Base-by-base conservation (phyloP, 139 green algal species). In the Picochlorum sp. region DNA sequence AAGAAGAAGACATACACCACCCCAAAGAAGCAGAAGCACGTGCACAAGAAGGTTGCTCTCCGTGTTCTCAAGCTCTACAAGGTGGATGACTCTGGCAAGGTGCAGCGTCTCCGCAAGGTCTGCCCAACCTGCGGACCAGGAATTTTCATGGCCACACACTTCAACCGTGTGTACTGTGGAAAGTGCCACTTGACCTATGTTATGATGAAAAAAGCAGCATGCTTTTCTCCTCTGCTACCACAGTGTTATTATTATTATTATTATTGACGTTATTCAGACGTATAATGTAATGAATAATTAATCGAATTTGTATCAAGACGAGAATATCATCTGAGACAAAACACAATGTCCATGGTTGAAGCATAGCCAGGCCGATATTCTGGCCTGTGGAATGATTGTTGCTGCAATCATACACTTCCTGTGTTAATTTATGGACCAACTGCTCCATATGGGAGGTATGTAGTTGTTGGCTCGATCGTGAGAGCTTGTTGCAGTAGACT, bases 1-100 rank as follows among this genome's bases (percentile, higher is more conserved):
- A 98, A 98, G 85, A 98, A 98, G 86, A 98, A 98, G 90, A 93
- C 81, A 21, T 98, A 97, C 90, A 97, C 92, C 80, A 98, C 97
- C 87, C 92, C 92, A 72, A 98, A 98, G 90, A 98, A 98, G 92
- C 76, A 87, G 72, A 97, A 97, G 91, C 92, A 98, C 88, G 95
- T 95, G 89, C 90, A 96, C 87, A 96, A 96, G 85, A 96, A 97
- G 87, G 86, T 96, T 62, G 96, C 85, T 76, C 61, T 85, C 23
- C 45, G 74, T 47, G 69, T 84, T 24, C 74, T 93, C 57, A 88
- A 93, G 78, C 84, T 83, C 51, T 92, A 89, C 83, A 92, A 92
- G 84, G 75, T 98, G 51, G 91, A 97, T 76, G 92, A 96, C 76
- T 86, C 76, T 20, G 92, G 92, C 79, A 98, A 97, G 88, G 92